Conservation (phyloP, 495 filamentous ascomycete genomes). For the Elasticomyces elasticus region DNA sequence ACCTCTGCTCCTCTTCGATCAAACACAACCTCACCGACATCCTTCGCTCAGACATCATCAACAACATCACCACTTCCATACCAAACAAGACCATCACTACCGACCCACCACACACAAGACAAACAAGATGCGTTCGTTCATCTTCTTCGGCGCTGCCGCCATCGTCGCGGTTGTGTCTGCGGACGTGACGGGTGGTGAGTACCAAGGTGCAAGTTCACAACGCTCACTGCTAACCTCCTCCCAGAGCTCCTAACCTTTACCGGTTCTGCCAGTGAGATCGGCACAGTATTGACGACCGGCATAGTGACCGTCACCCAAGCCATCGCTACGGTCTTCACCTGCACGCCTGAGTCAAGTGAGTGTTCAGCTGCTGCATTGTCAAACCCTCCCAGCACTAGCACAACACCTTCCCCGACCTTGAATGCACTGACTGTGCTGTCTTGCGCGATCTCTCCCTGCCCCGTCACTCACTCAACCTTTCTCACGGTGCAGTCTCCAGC, state of each 20-base stretch:
- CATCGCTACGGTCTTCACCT: not conserved
- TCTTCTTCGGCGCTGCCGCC: not conserved
- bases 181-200: conserved; percentile 9
- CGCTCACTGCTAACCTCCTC: not conserved
- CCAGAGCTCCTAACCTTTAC: not conserved
- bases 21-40: not conserved
- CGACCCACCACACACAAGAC: not conserved
- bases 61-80: not conserved
- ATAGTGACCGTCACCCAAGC: conserved; percentile 5
- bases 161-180: not conserved
- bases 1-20: too few species aligned
- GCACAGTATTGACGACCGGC: not conserved
- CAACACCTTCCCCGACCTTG: not conserved
- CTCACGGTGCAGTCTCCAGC: not conserved
- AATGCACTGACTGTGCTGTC: conserved; percentile 1
- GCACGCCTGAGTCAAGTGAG: conserved; percentile 5
- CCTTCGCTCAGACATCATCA: not conserved
- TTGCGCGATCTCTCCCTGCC: conserved; percentile 3
- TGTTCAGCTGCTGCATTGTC: conserved; percentile 5
- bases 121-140: conserved; percentile 6
- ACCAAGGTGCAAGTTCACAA: too few species aligned
- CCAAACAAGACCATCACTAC: not conserved
- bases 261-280: not conserved
- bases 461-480: not conserved
- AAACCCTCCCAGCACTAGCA: conserved; percentile 7